These are phyloP conservation scores for Phylloporus rhodoxanthus DNA, from an alignment of 768 basidiomycete genomes.

Conservation along the genomic window DNA sequence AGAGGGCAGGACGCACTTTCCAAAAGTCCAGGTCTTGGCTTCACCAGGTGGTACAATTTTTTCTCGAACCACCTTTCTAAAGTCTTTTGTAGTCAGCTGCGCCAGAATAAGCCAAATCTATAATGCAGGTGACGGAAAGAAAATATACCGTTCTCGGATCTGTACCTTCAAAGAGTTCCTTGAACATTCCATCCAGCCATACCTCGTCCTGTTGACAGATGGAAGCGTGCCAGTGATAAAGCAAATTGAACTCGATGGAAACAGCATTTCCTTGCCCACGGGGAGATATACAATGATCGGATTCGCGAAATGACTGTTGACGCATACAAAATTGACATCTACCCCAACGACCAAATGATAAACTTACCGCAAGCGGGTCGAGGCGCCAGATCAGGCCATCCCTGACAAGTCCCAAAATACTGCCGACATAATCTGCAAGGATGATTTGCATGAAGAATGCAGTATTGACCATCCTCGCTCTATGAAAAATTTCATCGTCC, in stretches of 20 bases:
- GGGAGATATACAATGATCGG: slow-evolving; percentile 47
- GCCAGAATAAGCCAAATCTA: neutral
- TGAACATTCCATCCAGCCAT: slow-evolving; percentile 51
- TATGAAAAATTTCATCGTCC: slow-evolving; percentile 75
- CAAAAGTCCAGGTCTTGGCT: slow-evolving; percentile 51
- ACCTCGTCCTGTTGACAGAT: slow-evolving; percentile 47
- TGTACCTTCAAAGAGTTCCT: slow-evolving; percentile 35
- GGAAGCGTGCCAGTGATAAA: slow-evolving; percentile 62
- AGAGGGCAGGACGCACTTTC: slow-evolving; percentile 29
- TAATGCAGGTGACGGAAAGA: neutral
- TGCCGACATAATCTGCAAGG: slow-evolving; percentile 66
- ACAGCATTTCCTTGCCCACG: slow-evolving; percentile 72
- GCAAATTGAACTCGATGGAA: slow-evolving; percentile 67
- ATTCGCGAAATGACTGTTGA: slow-evolving; percentile 44
- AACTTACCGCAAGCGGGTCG: slow-evolving; percentile 53
- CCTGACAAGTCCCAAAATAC: slow-evolving; percentile 63
- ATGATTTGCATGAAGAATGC: slow-evolving; percentile 68
- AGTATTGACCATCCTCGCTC: slow-evolving; percentile 67
- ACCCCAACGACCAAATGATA: neutral
- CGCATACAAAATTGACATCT: neutral
- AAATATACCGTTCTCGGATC: slow-evolving; percentile 37
- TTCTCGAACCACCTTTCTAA: slow-evolving; percentile 12
- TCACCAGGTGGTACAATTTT: slow-evolving; percentile 6
- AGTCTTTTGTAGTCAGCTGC: slow-evolving; percentile 20
- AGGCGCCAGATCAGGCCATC: slow-evolving; percentile 64